Base-by-base conservation (phyloP, 1,139 yeast species). In the Blastobotrys petasosporus region DNA sequence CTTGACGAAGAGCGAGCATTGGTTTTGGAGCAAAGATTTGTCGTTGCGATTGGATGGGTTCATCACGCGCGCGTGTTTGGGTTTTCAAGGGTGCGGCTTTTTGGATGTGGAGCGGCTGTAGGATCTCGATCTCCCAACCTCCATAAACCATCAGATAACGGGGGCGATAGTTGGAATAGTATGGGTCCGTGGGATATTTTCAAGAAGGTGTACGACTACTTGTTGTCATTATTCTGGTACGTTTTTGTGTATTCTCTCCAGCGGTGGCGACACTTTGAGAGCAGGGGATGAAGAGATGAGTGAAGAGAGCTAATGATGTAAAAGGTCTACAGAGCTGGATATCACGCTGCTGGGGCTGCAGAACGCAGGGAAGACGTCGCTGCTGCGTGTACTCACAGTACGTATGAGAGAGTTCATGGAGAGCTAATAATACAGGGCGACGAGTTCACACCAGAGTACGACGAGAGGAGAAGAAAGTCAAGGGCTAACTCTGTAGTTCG, bases 331-430 rank as follows among this genome's bases (percentile, higher is more conserved):
- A 32, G 60, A 56, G 65, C 59, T 67, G 51, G 70, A 67, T 44
- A 58, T 67, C 23, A 65, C 70, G 6, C 52, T 67, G 13, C 51
- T 67, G 33, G 71, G 71, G 8, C 57, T 67, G n/a, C 71, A 67
- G 51, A 67, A 67, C 54, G 69, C 70, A 11, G 71, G 71, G 31
- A 67, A 67, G 47, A 66, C 71, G 5, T 64, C 69, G 20, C 52
- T 67, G 23, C 49, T 67, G 41, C 54, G 57, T 15, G 69, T 63
- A 15, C 53, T 67, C 15, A 56, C 59, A 20, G 63, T 59, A 55
- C 39, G 63, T 56, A 11, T 13, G 3, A 2, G 16, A 15, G 11
- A 15, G n/a, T n/a, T 11, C 8, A 11, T n/a, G 16, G 7, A 23
- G 12, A 17, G 32, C 41, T 29, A 42, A 28, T 35, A 28, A 8